Base-by-base conservation (phyloP, 2,329 filamentous ascomycete species). In the Aspergillus sp. region DNA sequence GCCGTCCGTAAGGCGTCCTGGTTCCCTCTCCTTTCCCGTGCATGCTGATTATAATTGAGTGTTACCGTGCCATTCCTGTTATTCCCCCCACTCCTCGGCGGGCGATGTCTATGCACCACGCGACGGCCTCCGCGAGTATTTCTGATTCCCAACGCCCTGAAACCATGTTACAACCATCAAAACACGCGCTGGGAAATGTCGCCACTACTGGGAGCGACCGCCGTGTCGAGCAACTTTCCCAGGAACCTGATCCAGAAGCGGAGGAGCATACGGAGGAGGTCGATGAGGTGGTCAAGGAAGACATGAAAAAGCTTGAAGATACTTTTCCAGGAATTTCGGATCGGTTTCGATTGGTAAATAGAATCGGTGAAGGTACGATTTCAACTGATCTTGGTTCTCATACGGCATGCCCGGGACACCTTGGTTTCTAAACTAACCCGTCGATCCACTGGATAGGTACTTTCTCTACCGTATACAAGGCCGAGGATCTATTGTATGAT, bases 401-500 rank as follows among this genome's bases (percentile, higher is more conserved):
- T 47, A 27, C 17, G 33, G n/a, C 44, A 42, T 30, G n/a, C 42
- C n/a, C 37, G 19, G 33, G 20, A 5, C 12, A n/a, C 34, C n/a
- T 51, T 5, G 48, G 17, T 24, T 22, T 39, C 34, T 24, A 9
- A 47, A 44, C 55, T 42, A 58, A 41, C 39, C 8, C 17, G n/a
- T 30, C 15, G 30, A 30, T 51, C 13, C 37, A 12, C 17, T 6
- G n/a, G 37, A 8, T 64, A 96, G 92, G 95, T 57, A 99, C 95
- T 1, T 99, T 99, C 73, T 98, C 95, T 0, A 98, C 95, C 2
- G 95, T 99, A 12, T 99, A 99, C 82, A 99, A 99, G 75, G 95
- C 96, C 19, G 92, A 98, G 75, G 95, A 99, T 72, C 78, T 98
- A 24, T 82, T 89, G 56, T 96, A 97, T 73, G 85, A 95, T 63